phyloP scores from a whole-genome alignment of 2,329 filamentous ascomycete genomes.

The Fusarium acutatum region DNA sequence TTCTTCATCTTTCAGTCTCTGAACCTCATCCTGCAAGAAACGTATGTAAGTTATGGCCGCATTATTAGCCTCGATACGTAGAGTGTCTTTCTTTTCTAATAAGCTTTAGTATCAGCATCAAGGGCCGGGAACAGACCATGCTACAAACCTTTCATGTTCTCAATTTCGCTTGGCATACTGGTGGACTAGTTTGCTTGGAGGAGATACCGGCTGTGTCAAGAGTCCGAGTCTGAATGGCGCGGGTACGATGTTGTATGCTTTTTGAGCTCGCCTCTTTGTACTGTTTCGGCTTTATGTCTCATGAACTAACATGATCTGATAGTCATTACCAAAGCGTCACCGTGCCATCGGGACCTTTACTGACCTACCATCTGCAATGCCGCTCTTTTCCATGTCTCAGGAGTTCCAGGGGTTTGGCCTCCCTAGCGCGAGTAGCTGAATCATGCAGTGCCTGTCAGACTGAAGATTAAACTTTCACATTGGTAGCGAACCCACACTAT shows the following conservation, averaged over 20 bases:
- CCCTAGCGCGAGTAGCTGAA: background rate
- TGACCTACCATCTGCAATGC: background rate
- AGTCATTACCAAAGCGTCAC: accelerated
- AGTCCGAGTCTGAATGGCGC: accelerated
- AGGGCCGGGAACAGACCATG: accelerated
- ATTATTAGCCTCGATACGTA: accelerated
- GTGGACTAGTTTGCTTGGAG: accelerated
- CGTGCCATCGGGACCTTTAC: background rate
- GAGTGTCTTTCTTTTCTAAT: accelerated
- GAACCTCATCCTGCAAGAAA: background rate
- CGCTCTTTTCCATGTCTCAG: background rate
- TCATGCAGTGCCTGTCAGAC: background rate
- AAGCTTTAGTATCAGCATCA: background rate
- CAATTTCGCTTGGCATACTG: accelerated
- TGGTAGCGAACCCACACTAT: too few relatives aligned
- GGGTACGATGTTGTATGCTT: accelerated
- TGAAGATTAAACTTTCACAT: too few relatives aligned
- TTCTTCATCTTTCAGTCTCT: background rate
- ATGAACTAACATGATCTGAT: background rate
- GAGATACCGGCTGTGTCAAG: accelerated
- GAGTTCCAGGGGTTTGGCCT: too few relatives aligned
- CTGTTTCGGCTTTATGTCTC: background rate
- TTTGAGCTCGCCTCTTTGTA: accelerated
- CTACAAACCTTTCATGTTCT: background rate
- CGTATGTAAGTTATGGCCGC: background rate